Conservation (phyloP, 2,329 filamentous ascomycete genomes). For the Fusarium sp. region DNA sequence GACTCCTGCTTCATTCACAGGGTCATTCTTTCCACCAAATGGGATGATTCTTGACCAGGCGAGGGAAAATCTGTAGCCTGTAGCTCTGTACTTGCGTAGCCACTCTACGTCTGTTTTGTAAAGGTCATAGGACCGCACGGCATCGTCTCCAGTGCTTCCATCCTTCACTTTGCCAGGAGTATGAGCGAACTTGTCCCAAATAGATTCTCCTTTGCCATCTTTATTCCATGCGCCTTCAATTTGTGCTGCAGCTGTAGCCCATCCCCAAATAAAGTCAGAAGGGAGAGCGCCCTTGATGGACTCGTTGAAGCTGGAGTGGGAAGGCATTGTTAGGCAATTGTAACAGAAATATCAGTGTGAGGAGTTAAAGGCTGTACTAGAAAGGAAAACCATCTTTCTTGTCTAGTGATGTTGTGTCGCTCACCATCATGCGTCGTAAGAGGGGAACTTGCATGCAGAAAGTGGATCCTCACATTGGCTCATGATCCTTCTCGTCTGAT, state of each 20-base stretch:
- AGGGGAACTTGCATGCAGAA: neutral
- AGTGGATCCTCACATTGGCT: neutral
- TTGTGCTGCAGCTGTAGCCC: neutral
- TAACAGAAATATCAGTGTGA: neutral
- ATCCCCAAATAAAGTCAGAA: neutral
- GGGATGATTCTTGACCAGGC: neutral
- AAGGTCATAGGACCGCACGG: neutral
- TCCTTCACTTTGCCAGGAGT: neutral
- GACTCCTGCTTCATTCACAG: neutral
- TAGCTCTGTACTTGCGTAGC: neutral
- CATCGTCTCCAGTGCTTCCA: neutral
- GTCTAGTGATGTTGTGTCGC: neutral
- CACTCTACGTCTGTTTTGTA: neutral
- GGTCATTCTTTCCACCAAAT: neutral
- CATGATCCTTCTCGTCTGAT: neutral
- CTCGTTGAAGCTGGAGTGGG: neutral
- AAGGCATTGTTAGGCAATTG: accelerated
- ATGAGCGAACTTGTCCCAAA: neutral
- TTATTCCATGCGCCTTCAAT: neutral
- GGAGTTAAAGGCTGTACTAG: accelerated
- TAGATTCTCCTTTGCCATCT: neutral
- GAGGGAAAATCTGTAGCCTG: neutral
- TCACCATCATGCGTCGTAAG: neutral
- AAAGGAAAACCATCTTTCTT: neutral
- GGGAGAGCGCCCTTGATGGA: neutral